Evolutionary conservation across 805 yeast species (phyloP).

Genomic region (Barnettozyma californica): DNA sequence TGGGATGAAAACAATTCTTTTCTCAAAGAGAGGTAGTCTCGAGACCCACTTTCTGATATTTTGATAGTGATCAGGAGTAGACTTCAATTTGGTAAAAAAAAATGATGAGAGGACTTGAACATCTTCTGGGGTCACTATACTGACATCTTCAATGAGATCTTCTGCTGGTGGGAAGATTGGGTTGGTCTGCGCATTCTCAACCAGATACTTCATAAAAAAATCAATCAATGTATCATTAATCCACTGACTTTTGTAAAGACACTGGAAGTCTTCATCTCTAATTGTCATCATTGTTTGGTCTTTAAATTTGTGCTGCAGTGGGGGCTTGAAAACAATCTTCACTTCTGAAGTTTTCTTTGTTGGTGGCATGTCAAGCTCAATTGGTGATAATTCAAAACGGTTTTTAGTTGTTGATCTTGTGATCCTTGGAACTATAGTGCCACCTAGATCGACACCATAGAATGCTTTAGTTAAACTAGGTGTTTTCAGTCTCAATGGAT

Average conservation of each 20-base stretch:
- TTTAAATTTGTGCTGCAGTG: conserved; percentile 44
- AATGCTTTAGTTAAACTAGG: background rate
- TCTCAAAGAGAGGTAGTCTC: conserved; percentile 56
- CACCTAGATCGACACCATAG: background rate
- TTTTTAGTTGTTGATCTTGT: conserved; percentile 1
- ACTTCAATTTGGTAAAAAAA: conserved; percentile 63
- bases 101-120: conserved; percentile 69
- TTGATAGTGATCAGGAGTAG: conserved; percentile 42
- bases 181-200: conserved; percentile 29
- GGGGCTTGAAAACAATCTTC: conserved; percentile 30
- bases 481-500: background rate
- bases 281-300: conserved; percentile 54
- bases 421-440: background rate
- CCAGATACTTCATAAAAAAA: conserved; percentile 65
- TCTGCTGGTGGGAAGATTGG: conserved; percentile 4
- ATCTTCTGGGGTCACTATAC: conserved; percentile 34
- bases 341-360: conserved; percentile 8
- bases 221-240: conserved; percentile 85
- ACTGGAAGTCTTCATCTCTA: conserved; percentile 65
- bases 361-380: background rate
- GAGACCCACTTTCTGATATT: conserved; percentile 77
- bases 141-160: conserved; percentile 11
- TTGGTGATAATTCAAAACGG: background rate
- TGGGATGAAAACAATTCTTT: conserved; percentile 66
- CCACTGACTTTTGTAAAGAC: conserved; percentile 79